Conservation (phyloP, 495 filamentous ascomycete species). For the Daldinia loculata region DNA sequence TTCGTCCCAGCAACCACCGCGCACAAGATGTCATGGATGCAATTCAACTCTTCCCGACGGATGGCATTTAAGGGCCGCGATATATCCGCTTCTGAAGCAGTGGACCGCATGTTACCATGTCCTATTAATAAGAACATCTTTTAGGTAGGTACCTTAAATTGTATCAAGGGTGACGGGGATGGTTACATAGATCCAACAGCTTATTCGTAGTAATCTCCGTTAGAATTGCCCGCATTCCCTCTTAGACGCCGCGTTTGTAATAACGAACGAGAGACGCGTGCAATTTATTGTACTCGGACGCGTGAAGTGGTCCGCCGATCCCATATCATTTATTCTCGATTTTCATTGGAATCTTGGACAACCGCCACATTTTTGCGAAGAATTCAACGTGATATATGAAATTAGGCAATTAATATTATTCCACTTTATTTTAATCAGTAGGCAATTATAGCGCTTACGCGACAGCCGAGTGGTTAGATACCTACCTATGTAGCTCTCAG, state of each 20-base stretch:
- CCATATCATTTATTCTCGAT: no score
- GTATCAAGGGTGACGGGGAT: neutral
- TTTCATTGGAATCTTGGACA: neutral
- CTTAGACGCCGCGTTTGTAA: no score
- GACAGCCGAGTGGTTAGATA: no score
- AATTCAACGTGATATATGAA: neutral
- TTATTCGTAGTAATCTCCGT: neutral
- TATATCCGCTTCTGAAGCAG: neutral
- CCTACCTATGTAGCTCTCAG: no score
- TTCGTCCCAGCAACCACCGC: conserved; percentile 19
- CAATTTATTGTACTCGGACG: no score
- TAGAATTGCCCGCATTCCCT: no score
- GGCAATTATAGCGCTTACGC: neutral
- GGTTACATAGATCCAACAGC: neutral
- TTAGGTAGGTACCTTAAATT: no score
- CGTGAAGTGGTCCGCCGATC: no score
- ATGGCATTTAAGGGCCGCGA: neutral
- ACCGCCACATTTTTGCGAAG: neutral
- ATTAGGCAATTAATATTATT: no score
- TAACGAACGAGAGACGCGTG: no score
- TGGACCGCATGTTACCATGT: neutral
- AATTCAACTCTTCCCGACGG: neutral
- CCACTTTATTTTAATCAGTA: neutral
- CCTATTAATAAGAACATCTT: neutral
- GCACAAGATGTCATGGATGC: conserved; percentile 16